phyloP scores from a whole-genome alignment of 345 rosid species.

The Lagerstroemia speciosa region DNA sequence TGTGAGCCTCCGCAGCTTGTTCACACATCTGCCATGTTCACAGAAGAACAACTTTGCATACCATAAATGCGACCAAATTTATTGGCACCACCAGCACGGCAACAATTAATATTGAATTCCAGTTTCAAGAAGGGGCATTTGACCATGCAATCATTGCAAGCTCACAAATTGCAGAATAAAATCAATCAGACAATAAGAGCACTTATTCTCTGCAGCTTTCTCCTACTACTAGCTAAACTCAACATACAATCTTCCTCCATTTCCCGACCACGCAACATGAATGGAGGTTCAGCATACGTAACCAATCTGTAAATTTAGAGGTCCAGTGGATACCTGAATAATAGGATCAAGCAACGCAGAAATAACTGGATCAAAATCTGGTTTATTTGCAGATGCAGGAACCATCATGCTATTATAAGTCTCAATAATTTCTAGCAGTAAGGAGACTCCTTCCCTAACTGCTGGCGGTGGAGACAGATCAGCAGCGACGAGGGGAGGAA shows the following conservation, averaged over 20 bases:
- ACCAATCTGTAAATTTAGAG: not conserved
- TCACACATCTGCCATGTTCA: slow-evolving; percentile 71
- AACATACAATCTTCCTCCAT: not conserved
- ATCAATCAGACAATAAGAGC: not conserved
- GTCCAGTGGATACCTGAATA: slow-evolving; percentile 52
- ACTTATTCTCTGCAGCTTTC: not conserved
- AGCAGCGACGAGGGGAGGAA: slow-evolving; percentile 87
- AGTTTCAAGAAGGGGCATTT: not conserved
- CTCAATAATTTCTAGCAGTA: slow-evolving; percentile 84
- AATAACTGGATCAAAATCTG: slow-evolving; percentile 69
- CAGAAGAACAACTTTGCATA: not conserved
- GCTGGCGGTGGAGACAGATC: slow-evolving; percentile 97
- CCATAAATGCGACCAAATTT: not conserved
- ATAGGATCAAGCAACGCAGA: slow-evolving; percentile 90
- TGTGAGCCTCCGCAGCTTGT: slow-evolving; percentile 95
- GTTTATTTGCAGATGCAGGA: slow-evolving; percentile 52
- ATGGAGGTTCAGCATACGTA: not conserved
- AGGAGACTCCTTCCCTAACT: slow-evolving; percentile 84
- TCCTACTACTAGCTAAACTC: not conserved
- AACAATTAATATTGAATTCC: not conserved
- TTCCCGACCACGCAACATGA: not conserved
- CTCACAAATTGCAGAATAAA: not conserved
- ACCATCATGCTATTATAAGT: slow-evolving; percentile 81
- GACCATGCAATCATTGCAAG: not conserved
- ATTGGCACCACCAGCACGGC: not conserved